These are phyloP conservation scores for Lecanicillium sp. DNA, from an alignment of 2,329 filamentous ascomycete species.

Conservation along the genomic window DNA sequence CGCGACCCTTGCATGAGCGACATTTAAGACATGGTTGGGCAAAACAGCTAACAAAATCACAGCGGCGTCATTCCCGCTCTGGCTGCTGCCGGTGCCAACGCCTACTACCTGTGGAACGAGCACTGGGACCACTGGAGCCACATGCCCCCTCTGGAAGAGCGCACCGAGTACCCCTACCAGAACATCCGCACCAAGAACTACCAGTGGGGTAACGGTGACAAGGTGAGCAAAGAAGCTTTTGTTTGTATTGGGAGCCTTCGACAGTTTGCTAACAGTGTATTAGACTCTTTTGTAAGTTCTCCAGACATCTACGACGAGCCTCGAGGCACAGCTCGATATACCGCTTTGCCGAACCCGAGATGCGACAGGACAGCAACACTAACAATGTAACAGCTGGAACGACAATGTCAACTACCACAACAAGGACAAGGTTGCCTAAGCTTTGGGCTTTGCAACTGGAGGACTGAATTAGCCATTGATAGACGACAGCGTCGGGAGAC, in stretches of 20 bases:
- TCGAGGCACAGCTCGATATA: constrained; percentile 18
- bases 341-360: too few relatives aligned
- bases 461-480: constrained; percentile 17
- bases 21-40: not conserved
- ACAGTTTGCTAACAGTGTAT: constrained; percentile 16
- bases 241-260: constrained; percentile 2
- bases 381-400: constrained; percentile 69
- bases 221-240: constrained; percentile 52
- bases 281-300: constrained; percentile 59
- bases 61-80: constrained; percentile 72
- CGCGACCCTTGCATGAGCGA: not conserved
- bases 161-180: constrained; percentile 90
- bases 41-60: constrained; percentile 17
- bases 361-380: constrained; percentile 9
- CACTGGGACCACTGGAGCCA: constrained; percentile 96
- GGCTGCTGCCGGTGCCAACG: constrained; percentile 67
- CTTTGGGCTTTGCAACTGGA: constrained; percentile 10
- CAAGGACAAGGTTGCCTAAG: constrained; percentile 63
- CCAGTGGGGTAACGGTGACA: constrained; percentile 91
- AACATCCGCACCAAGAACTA: constrained; percentile 97
- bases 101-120: constrained; percentile 85
- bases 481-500: constrained; percentile 19
- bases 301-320: constrained; percentile 12
- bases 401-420: constrained; percentile 94
- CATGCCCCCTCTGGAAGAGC: constrained; percentile 80